Conservation (phyloP, 257 asterid genomes). For the Oldenlandia corymbosa region DNA sequence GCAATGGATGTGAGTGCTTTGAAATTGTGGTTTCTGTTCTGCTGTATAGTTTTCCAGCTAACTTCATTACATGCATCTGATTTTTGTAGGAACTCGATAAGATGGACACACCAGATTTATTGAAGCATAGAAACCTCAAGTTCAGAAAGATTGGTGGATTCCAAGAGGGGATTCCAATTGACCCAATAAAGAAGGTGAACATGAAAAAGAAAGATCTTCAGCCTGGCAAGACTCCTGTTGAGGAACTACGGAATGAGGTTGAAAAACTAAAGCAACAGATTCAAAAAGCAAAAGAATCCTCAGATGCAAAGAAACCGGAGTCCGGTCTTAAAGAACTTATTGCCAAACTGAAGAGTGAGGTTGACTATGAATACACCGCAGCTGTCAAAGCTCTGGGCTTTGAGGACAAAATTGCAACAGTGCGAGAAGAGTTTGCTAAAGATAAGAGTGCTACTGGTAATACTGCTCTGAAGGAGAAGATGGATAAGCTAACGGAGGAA, state of each 20-base stretch:
- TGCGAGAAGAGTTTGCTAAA: constrained; percentile 59
- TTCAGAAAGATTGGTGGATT: constrained; percentile 66
- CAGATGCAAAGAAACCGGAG: constrained; percentile 29
- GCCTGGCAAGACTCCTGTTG: constrained; percentile 37
- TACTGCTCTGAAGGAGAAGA: constrained; percentile 47
- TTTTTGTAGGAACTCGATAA: constrained; percentile 60
- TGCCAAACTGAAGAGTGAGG: constrained; percentile 46
- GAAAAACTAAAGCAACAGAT: constrained; percentile 54
- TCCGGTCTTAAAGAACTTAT: constrained; percentile 43
- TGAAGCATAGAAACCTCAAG: constrained; percentile 65
- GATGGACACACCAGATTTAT: constrained; percentile 59
- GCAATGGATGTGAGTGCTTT: constrained; percentile 77
- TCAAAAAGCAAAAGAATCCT: constrained; percentile 39
- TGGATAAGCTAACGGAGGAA: constrained; percentile 50
- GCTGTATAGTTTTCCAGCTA: constrained; percentile 7
- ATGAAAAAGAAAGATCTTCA: constrained; percentile 65
- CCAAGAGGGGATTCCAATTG: constrained; percentile 65
- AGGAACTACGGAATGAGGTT: constrained; percentile 53
- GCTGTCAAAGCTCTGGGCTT: constrained; percentile 70
- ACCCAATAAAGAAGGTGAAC: constrained; percentile 52
- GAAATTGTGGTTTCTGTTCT: constrained; percentile 9
- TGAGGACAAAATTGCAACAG: constrained; percentile 43
- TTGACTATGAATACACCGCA: constrained; percentile 51
- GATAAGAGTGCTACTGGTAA: constrained; percentile 44
- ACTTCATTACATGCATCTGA: constrained; percentile 19